A percentile compares a stretch with the other conserved stretches of the same genome.
phyloP scores from a whole-genome alignment of 2,329 filamentous ascomycete species.

The Alternaria gaisen region DNA sequence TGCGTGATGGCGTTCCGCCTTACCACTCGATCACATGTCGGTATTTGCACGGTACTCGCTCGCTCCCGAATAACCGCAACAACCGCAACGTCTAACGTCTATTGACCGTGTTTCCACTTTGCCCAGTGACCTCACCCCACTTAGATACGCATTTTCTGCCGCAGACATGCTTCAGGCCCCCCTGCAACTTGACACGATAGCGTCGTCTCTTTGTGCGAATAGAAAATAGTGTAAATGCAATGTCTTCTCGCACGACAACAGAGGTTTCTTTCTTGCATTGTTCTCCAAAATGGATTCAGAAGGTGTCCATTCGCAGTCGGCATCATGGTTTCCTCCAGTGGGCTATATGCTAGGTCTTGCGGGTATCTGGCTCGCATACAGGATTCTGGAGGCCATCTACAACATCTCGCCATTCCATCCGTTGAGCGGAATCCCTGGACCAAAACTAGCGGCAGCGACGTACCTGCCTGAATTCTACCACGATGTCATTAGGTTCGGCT shows the following conservation, averaged over 20 bases:
- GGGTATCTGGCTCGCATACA: slow-evolving; percentile 25
- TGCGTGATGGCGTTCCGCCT: not conserved
- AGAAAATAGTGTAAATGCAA: not conserved
- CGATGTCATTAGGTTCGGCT: slow-evolving; percentile 44
- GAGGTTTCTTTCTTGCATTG: not conserved
- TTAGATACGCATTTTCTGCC: not conserved
- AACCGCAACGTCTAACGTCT: not conserved
- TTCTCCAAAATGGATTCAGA: not conserved
- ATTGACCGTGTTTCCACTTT: not conserved
- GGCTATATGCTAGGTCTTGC: slow-evolving; percentile 10
- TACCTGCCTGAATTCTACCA: slow-evolving; percentile 50
- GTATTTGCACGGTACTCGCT: not conserved
- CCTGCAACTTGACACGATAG: not conserved
- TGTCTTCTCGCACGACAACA: not conserved
- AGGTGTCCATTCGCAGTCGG: not conserved
- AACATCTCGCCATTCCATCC: slow-evolving; percentile 42
- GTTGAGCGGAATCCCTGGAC: slow-evolving; percentile 44
- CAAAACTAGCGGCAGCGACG: slow-evolving; percentile 47
- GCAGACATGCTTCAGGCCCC: not conserved
- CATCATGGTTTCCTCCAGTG: not conserved
- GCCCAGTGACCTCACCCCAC: not conserved
- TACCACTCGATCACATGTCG: not conserved
- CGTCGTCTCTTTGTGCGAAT: not conserved
- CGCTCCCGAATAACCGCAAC: not conserved
- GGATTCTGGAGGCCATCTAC: slow-evolving; percentile 30